Conservation (phyloP, 257 asterid species). For the Salvia rosmarinus region DNA sequence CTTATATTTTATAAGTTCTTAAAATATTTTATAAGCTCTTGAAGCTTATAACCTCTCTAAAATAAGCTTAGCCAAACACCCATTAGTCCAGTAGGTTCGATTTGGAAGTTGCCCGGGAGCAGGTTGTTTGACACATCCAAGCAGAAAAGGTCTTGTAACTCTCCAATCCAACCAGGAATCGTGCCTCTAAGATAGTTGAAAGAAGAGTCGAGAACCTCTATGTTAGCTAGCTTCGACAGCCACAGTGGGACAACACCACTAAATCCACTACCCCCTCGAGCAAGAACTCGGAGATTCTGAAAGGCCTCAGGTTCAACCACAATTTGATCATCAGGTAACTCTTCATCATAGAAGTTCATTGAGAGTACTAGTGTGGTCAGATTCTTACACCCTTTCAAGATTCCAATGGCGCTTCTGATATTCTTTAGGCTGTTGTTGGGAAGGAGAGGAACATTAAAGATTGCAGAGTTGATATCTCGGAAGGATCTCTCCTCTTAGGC, state of each 20-base stretch:
- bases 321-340: constrained; percentile 44
- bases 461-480: constrained; percentile 46
- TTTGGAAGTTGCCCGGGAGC: constrained; percentile 63
- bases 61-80: too few species aligned
- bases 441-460: constrained; percentile 69
- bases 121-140: constrained; percentile 66
- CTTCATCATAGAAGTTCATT: constrained; percentile 60
- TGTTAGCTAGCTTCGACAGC: constrained; percentile 50
- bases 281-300: constrained; percentile 61
- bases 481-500: constrained; percentile 58
- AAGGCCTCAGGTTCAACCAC: constrained; percentile 46
- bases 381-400: constrained; percentile 61
- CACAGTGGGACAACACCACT: constrained; percentile 67
- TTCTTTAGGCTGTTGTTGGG: constrained; percentile 73
- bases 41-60: too few species aligned
- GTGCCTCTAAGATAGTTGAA: constrained; percentile 54
- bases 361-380: constrained; percentile 65
- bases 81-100: constrained; percentile 47
- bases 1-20: too few species aligned
- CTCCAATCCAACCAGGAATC: constrained; percentile 71
- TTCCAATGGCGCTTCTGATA: constrained; percentile 55
- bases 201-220: constrained; percentile 70
- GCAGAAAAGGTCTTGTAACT: constrained; percentile 65
- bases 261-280: constrained; percentile 66
- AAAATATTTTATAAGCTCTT: too few species aligned